These are phyloP conservation scores for Septoria linicola DNA, from an alignment of 2,329 filamentous ascomycete species.

Conservation along the genomic window DNA sequence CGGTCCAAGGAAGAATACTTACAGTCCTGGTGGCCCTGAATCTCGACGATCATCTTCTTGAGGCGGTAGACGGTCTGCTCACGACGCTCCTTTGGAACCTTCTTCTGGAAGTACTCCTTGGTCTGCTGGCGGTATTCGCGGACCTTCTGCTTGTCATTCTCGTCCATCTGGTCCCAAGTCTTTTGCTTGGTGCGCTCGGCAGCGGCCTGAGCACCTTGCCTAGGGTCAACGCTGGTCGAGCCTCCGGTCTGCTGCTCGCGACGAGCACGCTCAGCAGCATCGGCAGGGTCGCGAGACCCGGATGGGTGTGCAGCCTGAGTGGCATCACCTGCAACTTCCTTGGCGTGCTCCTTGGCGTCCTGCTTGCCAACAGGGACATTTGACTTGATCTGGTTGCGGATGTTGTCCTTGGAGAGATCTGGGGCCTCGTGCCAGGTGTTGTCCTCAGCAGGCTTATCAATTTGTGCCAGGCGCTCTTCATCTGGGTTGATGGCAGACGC, in stretches of 20 bases:
- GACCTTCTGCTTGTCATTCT: constrained; percentile 55
- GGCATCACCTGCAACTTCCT: constrained; percentile 60
- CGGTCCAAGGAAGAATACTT: constrained; percentile 35
- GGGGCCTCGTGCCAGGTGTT: constrained; percentile 78
- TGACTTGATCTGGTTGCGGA: constrained; percentile 67
- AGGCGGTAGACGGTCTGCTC: constrained; percentile 89
- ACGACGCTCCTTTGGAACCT: constrained; percentile 88
- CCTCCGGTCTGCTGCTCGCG: constrained; percentile 53
- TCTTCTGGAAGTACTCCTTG: constrained; percentile 75
- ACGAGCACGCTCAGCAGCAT: constrained; percentile 54
- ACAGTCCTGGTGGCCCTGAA: constrained; percentile 92
- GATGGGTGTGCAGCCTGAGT: constrained; percentile 57
- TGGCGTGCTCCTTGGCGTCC: constrained; percentile 55
- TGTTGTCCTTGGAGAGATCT: constrained; percentile 60
- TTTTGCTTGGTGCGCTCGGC: constrained; percentile 54
- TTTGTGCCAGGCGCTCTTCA: constrained; percentile 70
- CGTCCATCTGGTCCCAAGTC: constrained; percentile 60
- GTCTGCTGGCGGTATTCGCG: constrained; percentile 52
- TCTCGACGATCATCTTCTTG: constrained; percentile 97
- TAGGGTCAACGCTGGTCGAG: constrained; percentile 54
- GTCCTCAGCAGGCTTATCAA: constrained; percentile 82
- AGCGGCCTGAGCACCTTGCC: constrained; percentile 51
- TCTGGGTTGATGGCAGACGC: constrained; percentile 73
- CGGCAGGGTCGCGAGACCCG: constrained; percentile 55
- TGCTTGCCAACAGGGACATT: constrained; percentile 55